Percentiles rank a stretch among this genome's conserved stretches.
These are phyloP conservation scores for Diaporthe amygdali DNA, from an alignment of 2,329 filamentous ascomycete species.

Conservation along the genomic window DNA sequence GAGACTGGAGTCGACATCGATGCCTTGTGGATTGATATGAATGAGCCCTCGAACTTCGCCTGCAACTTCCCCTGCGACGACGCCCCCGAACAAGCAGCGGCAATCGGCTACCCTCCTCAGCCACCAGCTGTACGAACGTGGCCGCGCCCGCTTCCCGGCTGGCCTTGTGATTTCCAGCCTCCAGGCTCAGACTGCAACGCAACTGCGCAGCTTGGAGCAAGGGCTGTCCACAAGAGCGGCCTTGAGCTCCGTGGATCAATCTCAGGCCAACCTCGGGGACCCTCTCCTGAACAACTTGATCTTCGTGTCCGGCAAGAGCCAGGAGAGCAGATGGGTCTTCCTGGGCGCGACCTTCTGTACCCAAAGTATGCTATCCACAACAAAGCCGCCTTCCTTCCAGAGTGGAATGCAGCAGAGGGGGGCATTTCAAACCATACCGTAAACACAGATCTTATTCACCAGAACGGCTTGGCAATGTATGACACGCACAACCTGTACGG, in stretches of 20 bases:
- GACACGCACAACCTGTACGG: constrained; percentile 65
- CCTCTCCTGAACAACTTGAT: constrained; percentile 21
- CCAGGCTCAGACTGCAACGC: constrained; percentile 42
- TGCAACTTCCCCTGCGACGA: constrained; percentile 62
- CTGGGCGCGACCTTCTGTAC: constrained; percentile 66
- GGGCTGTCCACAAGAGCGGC: neutral
- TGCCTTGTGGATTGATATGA: constrained; percentile 79
- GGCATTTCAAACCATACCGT: constrained; percentile 64
- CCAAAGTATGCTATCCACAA: constrained; percentile 72
- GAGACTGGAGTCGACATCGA: constrained; percentile 75
- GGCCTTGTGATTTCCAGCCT: constrained; percentile 71
- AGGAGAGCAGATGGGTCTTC: constrained; percentile 59
- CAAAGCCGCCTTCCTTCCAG: constrained; percentile 52
- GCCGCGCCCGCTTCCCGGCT: constrained; percentile 71
- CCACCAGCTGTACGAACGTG: constrained; percentile 67
- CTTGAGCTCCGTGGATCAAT: neutral
- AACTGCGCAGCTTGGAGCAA: constrained; percentile 28
- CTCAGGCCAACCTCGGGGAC: neutral
- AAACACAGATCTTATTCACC: constrained; percentile 70
- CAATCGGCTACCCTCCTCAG: constrained; percentile 59
- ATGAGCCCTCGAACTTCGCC: constrained; percentile 53
- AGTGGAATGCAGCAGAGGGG: constrained; percentile 48
- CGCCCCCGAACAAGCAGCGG: constrained; percentile 39
- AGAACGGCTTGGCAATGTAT: constrained; percentile 71
- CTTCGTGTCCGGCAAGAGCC: constrained; percentile 29